Evolutionary conservation across 495 filamentous ascomycete genomes (phyloP), one percentile per base, ranked within the genome.

Genomic region (Xylaria scruposa): DNA sequence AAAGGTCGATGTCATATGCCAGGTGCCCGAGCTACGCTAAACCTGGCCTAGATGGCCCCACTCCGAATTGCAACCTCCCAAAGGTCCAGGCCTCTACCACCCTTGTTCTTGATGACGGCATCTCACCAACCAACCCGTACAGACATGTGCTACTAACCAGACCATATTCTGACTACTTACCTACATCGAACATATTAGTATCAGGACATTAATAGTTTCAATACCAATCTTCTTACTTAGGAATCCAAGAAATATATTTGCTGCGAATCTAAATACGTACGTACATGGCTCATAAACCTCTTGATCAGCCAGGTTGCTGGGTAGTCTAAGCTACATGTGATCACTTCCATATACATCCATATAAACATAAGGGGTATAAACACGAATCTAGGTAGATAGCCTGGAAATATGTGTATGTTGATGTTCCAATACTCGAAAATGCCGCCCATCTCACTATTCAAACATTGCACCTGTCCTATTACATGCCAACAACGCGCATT

Each of bases 401-500:
- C 13, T 56, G 53, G 53, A 40, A 38, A 38, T 60, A 31, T 19
- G 17, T 60, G 19, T 17, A 60, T 60, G 38, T 60, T 10, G 58
- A 60, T 60, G 21, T n/a, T 31, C 51, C 29, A 60, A 38, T 19
- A 38, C 19, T 4, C 58, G 31, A 36, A 38, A 36, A 38, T 21
- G 17, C 38, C 17, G 19, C 26, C 26, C 15, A 33, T 58, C 26
- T 17, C 24, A 36, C 26, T 3, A 31, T 26, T 4, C 17, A 60
- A 60, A 60, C 29, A 54, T 29, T 29, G 33, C 31, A n/a, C 19
- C 67, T 38, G 17, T 51, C 59, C 64, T 64, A 97, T 70, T 64
- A 97, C 78, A 97, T 85, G 0, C 93, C 93, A 38, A 89, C 88
- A 36, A 94, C 81, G 74, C 88, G 83, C 95, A 97, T 97, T 74